Conservation (phyloP, 176 grass and related monocot species). For the Zea mays region Zm-B73-REFERENCE-NAM-5.0 NC_050099.1:3622501-3623000, state of each 20-base stretch:
- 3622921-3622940: background rate
- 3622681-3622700: too few species aligned
- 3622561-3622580: background rate
- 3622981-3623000: background rate
- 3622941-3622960: background rate
- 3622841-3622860: background rate
- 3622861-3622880: background rate
- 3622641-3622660: conserved; percentile 59
- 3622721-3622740: too few species aligned
- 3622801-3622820: conserved; percentile 34
- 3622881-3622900: background rate
- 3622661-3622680: conserved; percentile 35
- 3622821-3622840: conserved; percentile 52
- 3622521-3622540: background rate
- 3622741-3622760: conserved; percentile 49
- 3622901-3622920: background rate
- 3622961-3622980: background rate
- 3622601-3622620: conserved; percentile 40
- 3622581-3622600: background rate
- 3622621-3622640: conserved; percentile 66
- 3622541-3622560: background rate
- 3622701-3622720: background rate
- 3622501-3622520: background rate
- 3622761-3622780: conserved; percentile 58
- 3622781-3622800: conserved; percentile 25